Evolutionary conservation across 176 grass and related monocot species (phyloP).

Genomic region (Chloris gayana): DNA sequence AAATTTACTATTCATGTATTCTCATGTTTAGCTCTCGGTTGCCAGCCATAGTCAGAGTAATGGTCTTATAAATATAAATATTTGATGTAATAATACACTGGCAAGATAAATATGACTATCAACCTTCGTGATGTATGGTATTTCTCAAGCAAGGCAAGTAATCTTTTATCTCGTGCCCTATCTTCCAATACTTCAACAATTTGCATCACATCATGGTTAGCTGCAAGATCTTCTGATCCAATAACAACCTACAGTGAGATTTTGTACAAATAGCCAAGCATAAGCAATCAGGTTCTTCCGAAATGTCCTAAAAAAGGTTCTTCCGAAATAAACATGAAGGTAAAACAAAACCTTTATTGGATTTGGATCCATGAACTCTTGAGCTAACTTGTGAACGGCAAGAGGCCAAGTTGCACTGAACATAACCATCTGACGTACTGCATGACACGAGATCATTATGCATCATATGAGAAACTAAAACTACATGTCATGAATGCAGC

Average conservation of each 20-base stretch:
- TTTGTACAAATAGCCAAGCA: slow-evolving; percentile 31
- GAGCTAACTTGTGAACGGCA: slow-evolving; percentile 80
- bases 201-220: slow-evolving; percentile 99
- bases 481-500: neutral
- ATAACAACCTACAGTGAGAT: slow-evolving; percentile 72
- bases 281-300: slow-evolving; percentile 23
- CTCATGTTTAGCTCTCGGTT: slow-evolving; percentile 4
- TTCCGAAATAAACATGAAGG: slow-evolving; percentile 12
- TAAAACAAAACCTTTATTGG: slow-evolving; percentile 73
- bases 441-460: slow-evolving; percentile 30
- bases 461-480: slow-evolving; percentile 31
- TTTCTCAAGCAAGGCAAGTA: slow-evolving; percentile 78
- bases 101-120: slow-evolving; percentile 15
- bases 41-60: neutral
- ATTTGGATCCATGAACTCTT: slow-evolving; percentile 98
- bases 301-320: slow-evolving; percentile 1
- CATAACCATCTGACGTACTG: slow-evolving; percentile 94
- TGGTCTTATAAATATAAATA: neutral
- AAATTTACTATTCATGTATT: neutral
- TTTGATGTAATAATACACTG: slow-evolving; percentile 5
- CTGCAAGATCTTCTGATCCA: slow-evolving; percentile 94
- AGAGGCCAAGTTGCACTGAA: slow-evolving; percentile 99
- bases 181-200: slow-evolving; percentile 99
- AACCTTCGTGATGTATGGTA: slow-evolving; percentile 87
- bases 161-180: slow-evolving; percentile 70